Evolutionary conservation across 352 stramenopile species (phyloP).

Genomic region (Phytopythium delawarense): DNA sequence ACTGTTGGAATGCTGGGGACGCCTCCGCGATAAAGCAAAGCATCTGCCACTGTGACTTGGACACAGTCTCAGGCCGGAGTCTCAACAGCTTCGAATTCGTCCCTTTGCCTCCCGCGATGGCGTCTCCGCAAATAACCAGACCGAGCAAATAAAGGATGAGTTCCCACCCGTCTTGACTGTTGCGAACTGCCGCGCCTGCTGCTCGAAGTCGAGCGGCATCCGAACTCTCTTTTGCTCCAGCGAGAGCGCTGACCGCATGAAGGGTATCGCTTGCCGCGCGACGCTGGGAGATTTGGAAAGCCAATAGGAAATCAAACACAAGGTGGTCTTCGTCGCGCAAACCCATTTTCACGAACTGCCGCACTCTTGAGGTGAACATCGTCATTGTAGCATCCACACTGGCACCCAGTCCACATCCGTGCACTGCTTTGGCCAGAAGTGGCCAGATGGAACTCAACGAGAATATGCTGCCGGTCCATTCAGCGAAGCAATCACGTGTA

Average conservation of each 20-base stretch:
- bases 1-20: constrained; percentile 19
- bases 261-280: constrained; percentile 1
- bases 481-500: background rate
- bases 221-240: background rate
- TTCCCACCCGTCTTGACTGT: background rate
- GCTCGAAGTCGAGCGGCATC: background rate
- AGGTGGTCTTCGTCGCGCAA: constrained; percentile 28
- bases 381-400: background rate
- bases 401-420: constrained; percentile 8
- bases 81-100: constrained; percentile 16
- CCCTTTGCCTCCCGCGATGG: background rate
- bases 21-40: constrained; percentile 28
- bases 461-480: background rate
- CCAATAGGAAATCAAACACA: constrained; percentile 36
- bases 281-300: constrained; percentile 29
- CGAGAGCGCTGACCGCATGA: background rate
- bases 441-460: constrained; percentile 34
- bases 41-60: constrained; percentile 16
- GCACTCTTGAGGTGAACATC: constrained; percentile 10
- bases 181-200: background rate
- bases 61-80: constrained; percentile 16
- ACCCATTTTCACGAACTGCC: constrained; percentile 17
- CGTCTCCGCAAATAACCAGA: background rate
- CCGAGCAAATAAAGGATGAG: constrained; percentile 2
- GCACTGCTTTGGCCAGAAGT: constrained; percentile 20